Evolutionary conservation across 1,139 yeast genomes (phyloP), one percentile per base, ranked within the genome.

Genomic region (Suhomyces atakaporum): DNA sequence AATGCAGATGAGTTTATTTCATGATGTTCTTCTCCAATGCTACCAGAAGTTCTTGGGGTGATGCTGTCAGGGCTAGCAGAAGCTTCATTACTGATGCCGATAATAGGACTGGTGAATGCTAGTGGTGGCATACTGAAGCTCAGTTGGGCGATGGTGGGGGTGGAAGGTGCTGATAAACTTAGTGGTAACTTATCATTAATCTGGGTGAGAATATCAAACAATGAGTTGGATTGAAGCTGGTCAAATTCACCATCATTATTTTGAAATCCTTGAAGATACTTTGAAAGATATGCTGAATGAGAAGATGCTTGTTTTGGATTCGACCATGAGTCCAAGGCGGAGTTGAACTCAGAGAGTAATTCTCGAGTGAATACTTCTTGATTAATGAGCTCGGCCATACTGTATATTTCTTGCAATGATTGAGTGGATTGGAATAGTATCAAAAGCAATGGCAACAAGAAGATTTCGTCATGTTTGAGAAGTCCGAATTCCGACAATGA

Each of bases 121-220:
- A 35, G 11, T 6, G 30, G 11, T 6, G 30, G 16, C 5, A 27
- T 16, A 15, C 31, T 12, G 27, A 47, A 47, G 4, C 35, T 42
- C 12, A 47, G 44, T 35, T 55, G 65, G 8, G 45, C 40, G 18
- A 64, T 38, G 8, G 69, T 54, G 14, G 76, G 75, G 6, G 75
- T 69, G 1, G 70, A 58, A 5, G 75, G 75, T 6, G 76, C 75
- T 12, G 73, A 65, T 33, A 69, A 55, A 50, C 74, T 67, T 43
- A 70, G 58, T 1, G 75, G 75, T 30, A 68, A 54, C 38, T 58
- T 60, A 49, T 70, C 76, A 46, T 67, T 67, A 23, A 69, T 51
- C 42, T 69, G 75, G 27, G 56, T 43, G 11, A 69, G 39, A 16
- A 70, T 53, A 38, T 67, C 71, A 38, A 68, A 66, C 7, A 69